Evolutionary conservation across 345 rosid genomes (phyloP).

Genomic region (Hypericum androsaemum): DNA sequence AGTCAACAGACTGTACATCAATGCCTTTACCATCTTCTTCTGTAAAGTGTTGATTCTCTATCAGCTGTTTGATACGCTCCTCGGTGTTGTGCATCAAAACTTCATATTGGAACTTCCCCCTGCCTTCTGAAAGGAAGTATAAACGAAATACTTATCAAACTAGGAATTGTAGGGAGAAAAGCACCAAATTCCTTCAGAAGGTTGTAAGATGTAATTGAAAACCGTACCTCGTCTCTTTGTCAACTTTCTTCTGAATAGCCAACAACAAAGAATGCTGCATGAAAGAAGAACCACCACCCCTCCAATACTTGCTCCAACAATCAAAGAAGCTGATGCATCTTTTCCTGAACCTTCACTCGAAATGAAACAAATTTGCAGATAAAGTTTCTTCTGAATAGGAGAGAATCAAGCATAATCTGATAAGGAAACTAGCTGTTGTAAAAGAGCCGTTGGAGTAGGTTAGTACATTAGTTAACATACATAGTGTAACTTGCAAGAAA

Average conservation of each 20-base stretch:
- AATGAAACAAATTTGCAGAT: conserved; percentile 3
- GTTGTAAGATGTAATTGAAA: neutral
- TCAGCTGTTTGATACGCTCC: conserved; percentile 21
- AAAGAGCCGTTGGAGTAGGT: no score
- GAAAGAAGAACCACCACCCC: no score
- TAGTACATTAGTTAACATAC: no score
- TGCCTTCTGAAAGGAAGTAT: conserved; percentile 15
- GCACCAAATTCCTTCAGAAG: no score
- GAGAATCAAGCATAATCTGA: conserved; percentile 9
- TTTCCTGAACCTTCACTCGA: no score
- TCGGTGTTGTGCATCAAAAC: no score
- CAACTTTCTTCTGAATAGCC: conserved; percentile 5
- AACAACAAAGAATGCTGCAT: conserved; percentile 6
- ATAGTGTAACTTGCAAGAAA: no score
- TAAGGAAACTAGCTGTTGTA: no score
- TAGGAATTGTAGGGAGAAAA: neutral
- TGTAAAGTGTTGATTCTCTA: conserved; percentile 14
- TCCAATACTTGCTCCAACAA: no score
- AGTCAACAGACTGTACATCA: no score
- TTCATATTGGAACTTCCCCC: conserved; percentile 12
- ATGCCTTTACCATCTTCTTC: no score
- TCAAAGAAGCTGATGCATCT: no score
- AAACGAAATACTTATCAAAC: neutral
- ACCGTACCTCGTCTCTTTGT: conserved; percentile 15
- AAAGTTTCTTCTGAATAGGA: neutral